Percentiles rank a stretch among this genome's conserved stretches.
Conservation (phyloP, 2,329 filamentous ascomycete species). For the Phoma herbarum region DNA sequence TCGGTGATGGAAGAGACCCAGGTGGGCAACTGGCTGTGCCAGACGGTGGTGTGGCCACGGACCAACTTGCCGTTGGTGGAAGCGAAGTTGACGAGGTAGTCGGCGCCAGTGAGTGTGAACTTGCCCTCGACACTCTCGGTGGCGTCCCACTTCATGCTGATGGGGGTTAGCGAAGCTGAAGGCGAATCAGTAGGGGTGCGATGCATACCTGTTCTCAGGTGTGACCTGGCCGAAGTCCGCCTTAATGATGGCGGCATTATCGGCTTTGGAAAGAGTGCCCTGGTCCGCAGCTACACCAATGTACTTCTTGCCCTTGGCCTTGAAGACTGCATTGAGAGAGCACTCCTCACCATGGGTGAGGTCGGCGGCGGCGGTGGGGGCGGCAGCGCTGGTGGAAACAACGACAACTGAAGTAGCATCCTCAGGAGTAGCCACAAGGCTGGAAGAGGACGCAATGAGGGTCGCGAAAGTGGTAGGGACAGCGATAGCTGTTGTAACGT, state of each 20-base stretch:
- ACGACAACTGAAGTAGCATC: conserved; percentile 11
- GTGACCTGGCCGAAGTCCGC: conserved; percentile 71
- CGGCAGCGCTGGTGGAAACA: conserved; percentile 13
- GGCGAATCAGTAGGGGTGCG: neutral
- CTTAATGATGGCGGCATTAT: conserved; percentile 64
- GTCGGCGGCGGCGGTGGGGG: conserved; percentile 20
- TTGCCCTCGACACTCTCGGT: conserved; percentile 58
- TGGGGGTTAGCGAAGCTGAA: conserved; percentile 4
- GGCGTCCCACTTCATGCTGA: conserved; percentile 72
- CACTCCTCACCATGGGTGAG: conserved; percentile 35
- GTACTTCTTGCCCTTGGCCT: conserved; percentile 71
- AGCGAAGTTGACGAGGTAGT: conserved; percentile 25
- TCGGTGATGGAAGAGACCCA: conserved; percentile 69
- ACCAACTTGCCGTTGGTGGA: conserved; percentile 20
- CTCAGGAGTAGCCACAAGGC: conserved; percentile 6
- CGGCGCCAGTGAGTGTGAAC: conserved; percentile 65
- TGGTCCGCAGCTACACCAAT: conserved; percentile 68
- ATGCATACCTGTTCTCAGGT: conserved; percentile 63
- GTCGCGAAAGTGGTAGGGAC: conserved; percentile 18
- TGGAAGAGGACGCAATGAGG: conserved; percentile 10
- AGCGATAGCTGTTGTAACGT: conserved; percentile 9
- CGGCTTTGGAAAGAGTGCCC: conserved; percentile 58
- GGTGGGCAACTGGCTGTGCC: conserved; percentile 62
- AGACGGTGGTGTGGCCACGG: conserved; percentile 25
- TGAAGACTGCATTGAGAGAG: conserved; percentile 63